These are phyloP conservation scores for Medicago ruthenica DNA, from an alignment of 306 rosid genomes.

Conservation along the genomic window DNA sequence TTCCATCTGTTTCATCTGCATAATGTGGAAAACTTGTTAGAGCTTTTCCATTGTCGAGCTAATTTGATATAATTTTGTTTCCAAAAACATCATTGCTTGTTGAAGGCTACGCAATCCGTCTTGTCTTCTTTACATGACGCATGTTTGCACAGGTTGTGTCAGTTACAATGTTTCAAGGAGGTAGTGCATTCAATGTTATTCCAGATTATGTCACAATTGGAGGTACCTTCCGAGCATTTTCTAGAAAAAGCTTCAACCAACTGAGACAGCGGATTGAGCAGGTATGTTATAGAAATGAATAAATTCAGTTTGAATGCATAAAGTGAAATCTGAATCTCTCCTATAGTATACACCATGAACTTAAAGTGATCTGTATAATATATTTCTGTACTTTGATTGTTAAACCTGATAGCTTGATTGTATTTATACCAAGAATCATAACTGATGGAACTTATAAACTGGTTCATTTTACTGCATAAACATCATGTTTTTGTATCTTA, in stretches of 20 bases:
- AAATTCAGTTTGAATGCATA: conserved; percentile 7
- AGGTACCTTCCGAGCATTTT: no score
- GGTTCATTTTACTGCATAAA: neutral
- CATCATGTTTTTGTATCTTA: no score
- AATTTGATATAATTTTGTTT: neutral
- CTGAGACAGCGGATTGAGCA: no score
- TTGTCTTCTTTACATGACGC: no score
- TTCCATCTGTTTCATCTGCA: neutral
- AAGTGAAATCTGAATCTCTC: neutral
- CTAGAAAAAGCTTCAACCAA: no score
- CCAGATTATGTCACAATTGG: no score
- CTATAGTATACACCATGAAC: neutral
- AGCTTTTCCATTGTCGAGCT: neutral
- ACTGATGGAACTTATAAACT: neutral
- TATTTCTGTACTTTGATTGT: no score
- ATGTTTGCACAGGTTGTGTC: no score
- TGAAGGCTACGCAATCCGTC: neutral
- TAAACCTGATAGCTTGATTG: neutral
- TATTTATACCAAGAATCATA: neutral
- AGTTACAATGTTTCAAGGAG: no score
- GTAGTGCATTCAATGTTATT: no score
- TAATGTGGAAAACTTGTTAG: neutral
- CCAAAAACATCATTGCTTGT: neutral
- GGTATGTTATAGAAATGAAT: conserved; percentile 49
- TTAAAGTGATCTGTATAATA: neutral